Percentiles rank a stretch among this genome's conserved stretches.
phyloP scores from a whole-genome alignment of 805 yeast species.

The Candida sphagnicola region DNA sequence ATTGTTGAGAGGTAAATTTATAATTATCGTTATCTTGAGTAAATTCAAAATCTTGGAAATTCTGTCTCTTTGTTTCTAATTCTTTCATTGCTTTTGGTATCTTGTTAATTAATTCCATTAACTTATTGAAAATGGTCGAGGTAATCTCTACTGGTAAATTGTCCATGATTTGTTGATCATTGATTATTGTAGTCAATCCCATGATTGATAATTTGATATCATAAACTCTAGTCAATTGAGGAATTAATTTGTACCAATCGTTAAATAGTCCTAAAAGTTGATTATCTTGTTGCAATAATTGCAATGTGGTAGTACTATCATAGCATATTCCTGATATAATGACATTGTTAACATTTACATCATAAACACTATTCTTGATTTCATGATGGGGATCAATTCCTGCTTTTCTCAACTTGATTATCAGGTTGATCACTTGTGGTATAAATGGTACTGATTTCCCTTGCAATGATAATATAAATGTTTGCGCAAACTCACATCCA shows the following conservation, averaged over 20 bases:
- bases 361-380: slow-evolving; percentile 32
- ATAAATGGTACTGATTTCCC: slow-evolving; percentile 41
- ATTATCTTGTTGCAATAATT: slow-evolving; percentile 41
- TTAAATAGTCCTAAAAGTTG: slow-evolving; percentile 50
- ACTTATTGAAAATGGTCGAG: slow-evolving; percentile 1
- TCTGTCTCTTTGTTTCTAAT: slow-evolving; percentile 60
- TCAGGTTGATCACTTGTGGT: slow-evolving; percentile 41
- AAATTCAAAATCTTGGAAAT: slow-evolving; percentile 30
- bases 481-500: slow-evolving; percentile 63
- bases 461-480: slow-evolving; percentile 57
- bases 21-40: slow-evolving; percentile 19
- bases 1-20: slow-evolving; percentile 12
- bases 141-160: slow-evolving; percentile 5
- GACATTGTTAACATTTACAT: slow-evolving; percentile 54
- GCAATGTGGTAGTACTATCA: slow-evolving; percentile 52
- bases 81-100: slow-evolving; percentile 70
- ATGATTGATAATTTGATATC: slow-evolving; percentile 75
- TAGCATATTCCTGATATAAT: slow-evolving; percentile 62
- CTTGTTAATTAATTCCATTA: slow-evolving; percentile 36
- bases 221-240: slow-evolving; percentile 61
- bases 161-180: slow-evolving; percentile 14
- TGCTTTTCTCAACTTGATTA: slow-evolving; percentile 35
- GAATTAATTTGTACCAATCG: slow-evolving; percentile 60
- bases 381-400: slow-evolving; percentile 25
- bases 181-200: slow-evolving; percentile 53